Percentiles rank a stretch among this genome's conserved stretches.
Conservation (phyloP, 2,329 filamentous ascomycete genomes). For the Neocatenulostroma microsporum region DNA sequence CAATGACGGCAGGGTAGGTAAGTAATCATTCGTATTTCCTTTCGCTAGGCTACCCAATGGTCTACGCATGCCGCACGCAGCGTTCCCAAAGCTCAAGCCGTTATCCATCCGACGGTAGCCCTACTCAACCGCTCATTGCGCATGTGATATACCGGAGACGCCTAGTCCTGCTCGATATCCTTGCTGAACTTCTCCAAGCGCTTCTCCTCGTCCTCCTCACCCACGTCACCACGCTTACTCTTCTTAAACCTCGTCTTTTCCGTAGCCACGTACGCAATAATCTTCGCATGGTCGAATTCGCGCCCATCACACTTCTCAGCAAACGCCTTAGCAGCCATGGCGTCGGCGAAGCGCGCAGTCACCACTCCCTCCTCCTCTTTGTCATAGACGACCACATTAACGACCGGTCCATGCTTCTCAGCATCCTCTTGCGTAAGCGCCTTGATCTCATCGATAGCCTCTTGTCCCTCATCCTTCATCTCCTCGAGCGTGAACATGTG, state of each 20-base stretch:
- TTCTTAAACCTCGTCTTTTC: conserved; percentile 68
- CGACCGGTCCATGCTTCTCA: conserved; percentile 75
- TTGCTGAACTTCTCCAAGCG: conserved; percentile 19
- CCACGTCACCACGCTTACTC: conserved; percentile 33
- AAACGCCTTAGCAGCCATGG: conserved; percentile 64
- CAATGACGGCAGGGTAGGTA: no score
- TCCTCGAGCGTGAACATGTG: conserved; percentile 89
- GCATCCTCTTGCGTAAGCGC: conserved; percentile 91
- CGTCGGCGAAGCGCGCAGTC: conserved; percentile 70
- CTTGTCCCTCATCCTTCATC: conserved; percentile 73
- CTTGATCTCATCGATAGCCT: conserved; percentile 84
- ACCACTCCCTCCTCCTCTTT: conserved; percentile 76
- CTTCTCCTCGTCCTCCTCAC: conserved; percentile 10
- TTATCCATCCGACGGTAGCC: no score
- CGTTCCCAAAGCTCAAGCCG: no score
- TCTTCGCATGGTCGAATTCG: conserved; percentile 64
- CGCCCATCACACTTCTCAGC: conserved; percentile 65
- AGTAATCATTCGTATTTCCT: no score
- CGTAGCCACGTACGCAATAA: conserved; percentile 49
- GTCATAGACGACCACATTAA: conserved; percentile 86
- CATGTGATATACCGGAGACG: no score
- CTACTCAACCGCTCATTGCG: no score
- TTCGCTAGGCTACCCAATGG: no score
- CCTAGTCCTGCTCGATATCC: conserved; percentile 15
- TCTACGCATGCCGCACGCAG: no score